phyloP scores from a whole-genome alignment of 2,329 filamentous ascomycete species.

The Alternaria sp. region DNA sequence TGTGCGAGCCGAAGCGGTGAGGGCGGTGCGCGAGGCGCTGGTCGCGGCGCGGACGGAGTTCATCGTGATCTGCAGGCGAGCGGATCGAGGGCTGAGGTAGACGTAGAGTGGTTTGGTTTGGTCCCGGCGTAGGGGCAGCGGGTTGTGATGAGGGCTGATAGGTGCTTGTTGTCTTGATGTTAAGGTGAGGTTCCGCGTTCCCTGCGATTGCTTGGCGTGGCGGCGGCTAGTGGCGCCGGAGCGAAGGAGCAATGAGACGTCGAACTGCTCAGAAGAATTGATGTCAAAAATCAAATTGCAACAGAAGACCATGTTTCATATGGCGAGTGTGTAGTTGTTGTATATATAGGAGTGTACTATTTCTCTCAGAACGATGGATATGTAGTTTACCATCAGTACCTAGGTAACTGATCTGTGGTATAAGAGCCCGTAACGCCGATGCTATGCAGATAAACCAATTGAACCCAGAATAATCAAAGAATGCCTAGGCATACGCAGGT shows the following conservation, averaged over 20 bases:
- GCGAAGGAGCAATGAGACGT: conserved; percentile 10
- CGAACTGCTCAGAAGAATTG: not conserved
- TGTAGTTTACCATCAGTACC: not conserved
- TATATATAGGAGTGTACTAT: not conserved
- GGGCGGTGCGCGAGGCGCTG: conserved; percentile 28
- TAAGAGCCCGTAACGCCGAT: conserved; percentile 18
- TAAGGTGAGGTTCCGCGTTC: conserved; percentile 8
- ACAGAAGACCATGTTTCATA: not conserved
- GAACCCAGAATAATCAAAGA: not conserved
- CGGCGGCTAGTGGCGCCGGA: conserved; percentile 9
- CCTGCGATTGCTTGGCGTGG: conserved; percentile 17
- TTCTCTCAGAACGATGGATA: not conserved
- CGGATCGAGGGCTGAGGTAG: not conserved
- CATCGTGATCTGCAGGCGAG: conserved; percentile 25
- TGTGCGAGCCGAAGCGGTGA: conserved; percentile 19
- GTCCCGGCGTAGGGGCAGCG: conserved; percentile 4
- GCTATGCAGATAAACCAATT: conserved; percentile 22
- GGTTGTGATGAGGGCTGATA: conserved; percentile 3
- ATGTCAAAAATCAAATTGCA: not conserved
- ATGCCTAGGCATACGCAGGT: conserved; percentile 20
- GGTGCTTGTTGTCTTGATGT: conserved; percentile 11
- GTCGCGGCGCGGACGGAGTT: conserved; percentile 33
- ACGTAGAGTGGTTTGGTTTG: not conserved
- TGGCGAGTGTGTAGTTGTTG: rapidly evolving
- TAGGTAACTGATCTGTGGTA: not conserved